phyloP scores from a whole-genome alignment of 345 rosid species.

The Ailanthus altissimus region DNA sequence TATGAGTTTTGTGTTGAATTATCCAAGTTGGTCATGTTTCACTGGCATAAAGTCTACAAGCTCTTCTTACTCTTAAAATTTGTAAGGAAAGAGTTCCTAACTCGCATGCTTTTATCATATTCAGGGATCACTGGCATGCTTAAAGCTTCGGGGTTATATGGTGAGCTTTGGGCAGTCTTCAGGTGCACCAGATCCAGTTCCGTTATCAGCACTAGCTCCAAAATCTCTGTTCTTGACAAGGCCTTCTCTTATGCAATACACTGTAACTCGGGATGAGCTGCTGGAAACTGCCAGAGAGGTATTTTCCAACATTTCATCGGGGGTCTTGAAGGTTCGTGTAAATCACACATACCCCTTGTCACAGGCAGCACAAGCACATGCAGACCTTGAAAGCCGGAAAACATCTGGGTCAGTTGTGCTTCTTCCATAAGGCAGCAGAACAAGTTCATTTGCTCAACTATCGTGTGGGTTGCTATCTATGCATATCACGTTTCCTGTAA shows the following conservation, averaged over 20 bases:
- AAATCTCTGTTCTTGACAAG: too few relatives aligned
- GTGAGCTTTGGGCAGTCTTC: slow-evolving; percentile 87
- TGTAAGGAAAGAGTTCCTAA: neutral
- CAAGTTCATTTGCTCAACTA: too few relatives aligned
- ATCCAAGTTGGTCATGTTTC: neutral
- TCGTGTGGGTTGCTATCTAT: too few relatives aligned
- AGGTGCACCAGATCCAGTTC: too few relatives aligned
- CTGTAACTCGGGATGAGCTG: too few relatives aligned
- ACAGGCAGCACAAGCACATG: slow-evolving; percentile 71
- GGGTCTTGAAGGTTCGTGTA: slow-evolving; percentile 57
- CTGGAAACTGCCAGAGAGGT: slow-evolving; percentile 81
- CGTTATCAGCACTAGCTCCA: too few relatives aligned
- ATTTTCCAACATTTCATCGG: slow-evolving; percentile 56
- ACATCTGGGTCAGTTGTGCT: slow-evolving; percentile 80
- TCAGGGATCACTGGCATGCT: slow-evolving; percentile 85
- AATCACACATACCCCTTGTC: slow-evolving; percentile 78
- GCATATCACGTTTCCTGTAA: too few relatives aligned
- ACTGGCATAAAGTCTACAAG: neutral
- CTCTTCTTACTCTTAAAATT: neutral
- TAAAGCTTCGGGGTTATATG: slow-evolving; percentile 76
- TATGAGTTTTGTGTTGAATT: neutral
- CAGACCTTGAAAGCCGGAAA: slow-evolving; percentile 69
- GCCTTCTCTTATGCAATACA: too few relatives aligned
- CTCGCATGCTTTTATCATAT: neutral
- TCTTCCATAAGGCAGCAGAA: slow-evolving; percentile 47